A percentile compares a stretch with the other conserved stretches of the same genome.
These are phyloP conservation scores for Boletus coffeatus DNA, from an alignment of 1,284 basidiomycete species.

Conservation along the genomic window DNA sequence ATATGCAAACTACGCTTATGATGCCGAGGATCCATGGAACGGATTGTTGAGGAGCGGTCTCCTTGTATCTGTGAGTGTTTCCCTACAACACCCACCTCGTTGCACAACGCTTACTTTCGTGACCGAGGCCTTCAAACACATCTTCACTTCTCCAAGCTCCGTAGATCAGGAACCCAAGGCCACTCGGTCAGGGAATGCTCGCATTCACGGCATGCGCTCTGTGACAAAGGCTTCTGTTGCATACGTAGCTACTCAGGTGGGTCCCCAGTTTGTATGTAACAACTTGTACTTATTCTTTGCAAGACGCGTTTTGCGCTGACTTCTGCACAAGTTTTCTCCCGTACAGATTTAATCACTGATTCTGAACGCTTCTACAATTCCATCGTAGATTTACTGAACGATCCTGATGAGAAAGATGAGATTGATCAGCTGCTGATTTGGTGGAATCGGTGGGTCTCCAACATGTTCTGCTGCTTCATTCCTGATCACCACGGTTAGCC, in stretches of 20 bases:
- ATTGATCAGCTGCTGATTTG: not conserved
- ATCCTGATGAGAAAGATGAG: not conserved
- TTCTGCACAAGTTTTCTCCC: not conserved
- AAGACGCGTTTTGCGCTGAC: not conserved
- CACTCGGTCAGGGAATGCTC: not conserved
- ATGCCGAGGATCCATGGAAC: not conserved
- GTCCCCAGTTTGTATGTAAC: not conserved
- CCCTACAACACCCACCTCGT: not conserved
- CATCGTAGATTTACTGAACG: not conserved
- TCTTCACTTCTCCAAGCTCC: no score
- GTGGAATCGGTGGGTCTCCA: not conserved
- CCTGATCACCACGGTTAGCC: no score
- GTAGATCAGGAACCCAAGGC: no score
- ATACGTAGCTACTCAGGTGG: not conserved
- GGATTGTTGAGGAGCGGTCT: not conserved
- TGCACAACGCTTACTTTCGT: not conserved
- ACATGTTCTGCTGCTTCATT: not conserved
- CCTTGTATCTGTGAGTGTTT: not conserved
- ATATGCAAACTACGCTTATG: no score
- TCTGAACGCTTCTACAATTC: not conserved
- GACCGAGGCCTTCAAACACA: not conserved
- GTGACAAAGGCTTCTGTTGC: not conserved
- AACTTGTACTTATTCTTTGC: not conserved
- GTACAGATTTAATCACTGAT: not conserved
- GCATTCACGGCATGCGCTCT: not conserved